These are phyloP conservation scores for Thecaphora thlaspeos DNA, from an alignment of 1,284 basidiomycete species.

Conservation along the genomic window DNA sequence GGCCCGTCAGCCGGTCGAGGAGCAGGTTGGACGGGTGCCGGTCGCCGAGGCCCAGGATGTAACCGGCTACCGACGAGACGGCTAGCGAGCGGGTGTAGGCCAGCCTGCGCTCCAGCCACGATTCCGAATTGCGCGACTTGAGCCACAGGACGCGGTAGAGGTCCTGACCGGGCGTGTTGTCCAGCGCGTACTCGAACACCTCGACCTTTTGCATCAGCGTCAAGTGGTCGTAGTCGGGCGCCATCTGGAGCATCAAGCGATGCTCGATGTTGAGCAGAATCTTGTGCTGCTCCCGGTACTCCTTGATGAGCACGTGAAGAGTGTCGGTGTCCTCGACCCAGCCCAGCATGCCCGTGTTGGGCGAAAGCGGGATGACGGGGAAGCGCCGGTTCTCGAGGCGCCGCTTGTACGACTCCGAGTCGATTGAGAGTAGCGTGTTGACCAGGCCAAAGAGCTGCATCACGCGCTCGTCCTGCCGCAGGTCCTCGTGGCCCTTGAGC, in stretches of 20 bases:
- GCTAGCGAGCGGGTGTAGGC: constrained; percentile 94
- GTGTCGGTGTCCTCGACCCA: constrained; percentile 98
- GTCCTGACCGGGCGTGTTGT: constrained; percentile 98
- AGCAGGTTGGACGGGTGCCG: constrained; percentile 95
- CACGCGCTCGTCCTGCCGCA: constrained; percentile 97
- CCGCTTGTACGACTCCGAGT: constrained; percentile 93
- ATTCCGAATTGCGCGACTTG: constrained; percentile 89
- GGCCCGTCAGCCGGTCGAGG: constrained; percentile 86
- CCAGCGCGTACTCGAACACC: constrained; percentile 97
- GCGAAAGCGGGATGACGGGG: constrained; percentile 91
- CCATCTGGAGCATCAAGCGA: constrained; percentile 97
- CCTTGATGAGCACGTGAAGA: constrained; percentile 94
- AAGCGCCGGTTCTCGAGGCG: constrained; percentile 91
- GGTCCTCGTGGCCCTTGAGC: constrained; percentile 97
- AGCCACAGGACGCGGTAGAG: constrained; percentile 98
- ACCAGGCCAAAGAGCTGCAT: constrained; percentile 99
- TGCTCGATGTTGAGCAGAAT: constrained; percentile 98
- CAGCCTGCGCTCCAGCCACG: constrained; percentile 96
- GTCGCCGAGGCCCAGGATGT: constrained; percentile 97
- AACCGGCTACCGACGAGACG: constrained; percentile 59
- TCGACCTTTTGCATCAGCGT: constrained; percentile 96
- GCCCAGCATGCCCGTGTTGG: constrained; percentile 89
- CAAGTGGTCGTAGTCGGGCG: constrained; percentile 94
- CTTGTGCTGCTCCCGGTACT: constrained; percentile 64
- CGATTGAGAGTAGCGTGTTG: constrained; percentile 88